These are phyloP conservation scores for Nannochloropsis gaditana DNA, from an alignment of 108 stramenopile species.

Conservation along the genomic window DNA sequence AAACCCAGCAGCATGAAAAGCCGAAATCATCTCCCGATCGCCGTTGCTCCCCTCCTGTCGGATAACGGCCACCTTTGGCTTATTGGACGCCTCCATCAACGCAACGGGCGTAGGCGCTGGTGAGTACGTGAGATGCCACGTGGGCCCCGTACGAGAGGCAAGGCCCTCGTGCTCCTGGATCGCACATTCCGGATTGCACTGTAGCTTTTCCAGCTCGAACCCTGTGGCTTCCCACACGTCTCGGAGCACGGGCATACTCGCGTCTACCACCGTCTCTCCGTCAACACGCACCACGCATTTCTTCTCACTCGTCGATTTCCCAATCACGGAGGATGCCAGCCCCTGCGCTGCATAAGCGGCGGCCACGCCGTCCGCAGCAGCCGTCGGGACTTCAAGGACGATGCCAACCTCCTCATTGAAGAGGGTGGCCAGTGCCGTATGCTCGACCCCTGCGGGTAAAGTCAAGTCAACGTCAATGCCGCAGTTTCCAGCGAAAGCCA, in stretches of 20 bases:
- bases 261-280: constrained; percentile 45
- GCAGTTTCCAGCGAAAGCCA: constrained; percentile 98
- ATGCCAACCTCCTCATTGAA: constrained; percentile 88
- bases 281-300: constrained; percentile 63
- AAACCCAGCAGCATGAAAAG: constrained; percentile 89
- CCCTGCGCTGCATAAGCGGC: constrained; percentile 61
- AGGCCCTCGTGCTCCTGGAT: constrained; percentile 78
- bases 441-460: constrained; percentile 47
- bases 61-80: constrained; percentile 89
- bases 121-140: constrained; percentile 72
- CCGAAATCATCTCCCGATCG: constrained; percentile 94
- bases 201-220: constrained; percentile 85
- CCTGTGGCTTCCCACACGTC: constrained; percentile 98
- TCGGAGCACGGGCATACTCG: constrained; percentile 58
- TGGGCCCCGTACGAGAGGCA: constrained; percentile 66
- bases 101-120: constrained; percentile 29
- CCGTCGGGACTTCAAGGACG: constrained; percentile 74
- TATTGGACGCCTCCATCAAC: constrained; percentile 42
- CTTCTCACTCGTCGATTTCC: constrained; percentile 63
- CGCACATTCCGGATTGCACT: constrained; percentile 87
- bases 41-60: constrained; percentile 98
- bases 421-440: constrained; percentile 66
- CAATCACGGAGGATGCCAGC: constrained; percentile 69
- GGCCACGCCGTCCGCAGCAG: constrained; percentile 60
- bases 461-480: constrained; percentile 77